Evolutionary conservation across 345 rosid species (phyloP).

Genomic region (Linum tenue): DNA sequence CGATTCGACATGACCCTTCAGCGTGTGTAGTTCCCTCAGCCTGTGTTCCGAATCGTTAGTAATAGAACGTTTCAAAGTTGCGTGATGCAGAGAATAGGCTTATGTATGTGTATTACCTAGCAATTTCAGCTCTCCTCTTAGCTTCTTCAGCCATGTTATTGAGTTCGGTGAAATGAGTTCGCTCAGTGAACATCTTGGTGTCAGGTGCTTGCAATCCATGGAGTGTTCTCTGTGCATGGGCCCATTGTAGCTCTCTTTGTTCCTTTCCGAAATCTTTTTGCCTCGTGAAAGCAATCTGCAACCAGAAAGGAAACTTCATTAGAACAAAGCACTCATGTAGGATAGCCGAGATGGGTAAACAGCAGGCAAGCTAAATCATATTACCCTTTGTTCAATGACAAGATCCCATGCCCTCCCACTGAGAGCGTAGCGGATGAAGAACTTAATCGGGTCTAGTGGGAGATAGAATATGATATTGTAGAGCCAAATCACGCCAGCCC

Average conservation of each 20-base stretch:
- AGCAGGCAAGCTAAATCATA: not conserved
- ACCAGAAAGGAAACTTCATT: constrained; percentile 9
- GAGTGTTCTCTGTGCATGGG: constrained; percentile 93
- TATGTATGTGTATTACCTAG: constrained; percentile 40
- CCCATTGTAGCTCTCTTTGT: constrained; percentile 98
- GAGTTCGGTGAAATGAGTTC: constrained; percentile 76
- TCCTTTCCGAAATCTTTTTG: constrained; percentile 96
- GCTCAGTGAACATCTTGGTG: constrained; percentile 83
- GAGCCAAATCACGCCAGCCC: constrained; percentile 99
- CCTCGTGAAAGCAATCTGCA: constrained; percentile 87
- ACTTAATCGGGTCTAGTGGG: constrained; percentile 88
- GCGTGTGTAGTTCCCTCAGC: constrained; percentile 87
- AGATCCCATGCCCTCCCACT: constrained; percentile 99
- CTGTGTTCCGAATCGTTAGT: constrained; percentile 19
- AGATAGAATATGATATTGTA: constrained; percentile 75
- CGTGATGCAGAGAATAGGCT: not conserved
- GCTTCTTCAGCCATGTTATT: constrained; percentile 98
- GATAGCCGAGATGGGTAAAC: not conserved
- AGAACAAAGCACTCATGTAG: constrained; percentile 4
- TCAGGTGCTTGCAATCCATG: constrained; percentile 94
- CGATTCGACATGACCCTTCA: constrained; percentile 97
- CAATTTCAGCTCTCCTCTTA: constrained; percentile 94
- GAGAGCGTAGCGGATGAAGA: constrained; percentile 79
- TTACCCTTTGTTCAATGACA: constrained; percentile 96
- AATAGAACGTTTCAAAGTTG: not conserved